Base-by-base conservation (phyloP, 1,139 yeast species). In the Dujonia santamariae region DNA sequence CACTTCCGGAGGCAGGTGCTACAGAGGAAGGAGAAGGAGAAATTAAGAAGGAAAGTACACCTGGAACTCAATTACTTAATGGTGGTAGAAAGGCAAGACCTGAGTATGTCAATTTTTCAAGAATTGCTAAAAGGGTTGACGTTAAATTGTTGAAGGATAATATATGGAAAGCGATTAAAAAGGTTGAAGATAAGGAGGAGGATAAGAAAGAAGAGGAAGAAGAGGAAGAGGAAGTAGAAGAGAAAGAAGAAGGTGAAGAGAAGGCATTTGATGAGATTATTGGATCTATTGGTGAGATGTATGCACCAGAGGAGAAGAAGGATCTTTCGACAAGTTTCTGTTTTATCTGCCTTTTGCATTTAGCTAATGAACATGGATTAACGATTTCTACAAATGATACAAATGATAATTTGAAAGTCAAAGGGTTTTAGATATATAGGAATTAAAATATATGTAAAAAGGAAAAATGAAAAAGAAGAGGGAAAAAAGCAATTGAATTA, bases 331-430 rank as follows among this genome's bases (percentile, higher is more conserved):
- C 92, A 0, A 78, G 87, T 54, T 80, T 81, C 54, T 81, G 83
- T 48, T 84, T 84, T 49, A 81, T 84, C 38, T 81, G 90, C 45
- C 57, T 83, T 43, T 58, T 84, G 22, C 95, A 85, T 54, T 62
- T 85, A 42, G 92, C 94, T 5, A 85, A 85, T 50, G 95, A 85
- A 51, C 80, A 83, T 49, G 87, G 86, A 1, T 61, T 84, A 26
- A 57, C 67, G 3, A 75, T 92, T n/a, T 61, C 70, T 13, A 72
- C 78, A 41, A 79, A 68, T 25, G 78, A 71, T 1, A 61, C 63
- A 19, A 69, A 75, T 45, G 74, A 72, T 31, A 92, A 87, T 52
- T 61, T 87, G 36, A 54, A 50, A 22, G 77, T 80, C 31, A 59
- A 53, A n/a, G 72, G 72, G 20, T 63, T 63, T 40, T 61, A 47